Evolutionary conservation across 176 grass and related monocot species (phyloP).

Genomic region (Dendrocalamus sinicus): DNA sequence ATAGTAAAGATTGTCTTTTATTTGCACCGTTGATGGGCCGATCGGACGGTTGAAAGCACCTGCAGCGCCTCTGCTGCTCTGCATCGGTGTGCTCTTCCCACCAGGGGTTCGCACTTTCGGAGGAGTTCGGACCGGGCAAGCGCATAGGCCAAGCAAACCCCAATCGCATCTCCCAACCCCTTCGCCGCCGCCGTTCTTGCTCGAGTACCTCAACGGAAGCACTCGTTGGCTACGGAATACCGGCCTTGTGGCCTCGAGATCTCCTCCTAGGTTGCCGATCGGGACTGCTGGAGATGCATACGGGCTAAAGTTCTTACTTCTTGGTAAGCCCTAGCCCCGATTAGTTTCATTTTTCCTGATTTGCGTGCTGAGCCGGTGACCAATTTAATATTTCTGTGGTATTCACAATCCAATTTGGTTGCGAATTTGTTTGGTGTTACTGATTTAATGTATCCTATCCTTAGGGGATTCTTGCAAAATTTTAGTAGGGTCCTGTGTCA

Average conservation of each 20-base stretch:
- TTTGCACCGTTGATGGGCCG: no score
- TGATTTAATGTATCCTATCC: not conserved
- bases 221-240: not conserved
- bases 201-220: not conserved
- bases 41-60: no score
- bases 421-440: not conserved
- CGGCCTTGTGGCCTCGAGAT: not conserved
- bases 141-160: not conserved
- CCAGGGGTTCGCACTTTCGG: not conserved
- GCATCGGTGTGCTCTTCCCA: not conserved
- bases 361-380: not conserved
- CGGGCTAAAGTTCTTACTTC: not conserved
- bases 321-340: not conserved
- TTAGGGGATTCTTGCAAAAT: slow-evolving; percentile 26
- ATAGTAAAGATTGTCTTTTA: no score
- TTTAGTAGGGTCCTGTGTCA: not conserved
- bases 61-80: no score
- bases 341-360: not conserved
- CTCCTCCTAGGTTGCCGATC: not conserved
- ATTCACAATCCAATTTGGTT: not conserved
- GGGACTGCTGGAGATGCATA: not conserved
- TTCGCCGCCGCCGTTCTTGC: not conserved
- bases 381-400: not conserved
- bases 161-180: not conserved
- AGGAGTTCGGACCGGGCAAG: not conserved